phyloP scores from a whole-genome alignment of 228 moss, liverwort and hornwort species.

The Sphagnum magellanicum region DNA sequence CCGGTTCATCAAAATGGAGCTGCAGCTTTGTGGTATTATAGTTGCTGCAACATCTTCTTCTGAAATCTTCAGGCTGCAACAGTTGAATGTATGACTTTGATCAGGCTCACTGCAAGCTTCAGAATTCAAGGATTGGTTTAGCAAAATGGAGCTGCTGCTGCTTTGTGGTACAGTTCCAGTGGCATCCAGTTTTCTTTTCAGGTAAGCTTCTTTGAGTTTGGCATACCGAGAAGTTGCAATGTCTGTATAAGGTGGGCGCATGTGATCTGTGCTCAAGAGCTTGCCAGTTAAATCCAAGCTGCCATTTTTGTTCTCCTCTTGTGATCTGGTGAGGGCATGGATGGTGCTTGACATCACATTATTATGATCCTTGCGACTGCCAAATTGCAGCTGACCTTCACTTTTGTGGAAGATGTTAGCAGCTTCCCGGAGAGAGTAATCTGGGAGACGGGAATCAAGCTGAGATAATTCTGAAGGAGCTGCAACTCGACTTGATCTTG shows the following conservation, averaged over 20 bases:
- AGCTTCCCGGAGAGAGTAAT: slow-evolving; percentile 50
- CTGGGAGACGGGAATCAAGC: slow-evolving; percentile 33
- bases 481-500: slow-evolving; percentile 30
- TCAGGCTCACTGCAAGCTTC: too few relatives aligned
- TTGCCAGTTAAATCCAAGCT: too few relatives aligned
- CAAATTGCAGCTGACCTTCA: slow-evolving; percentile 47
- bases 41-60: too few relatives aligned
- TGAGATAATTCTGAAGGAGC: not conserved
- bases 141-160: too few relatives aligned
- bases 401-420: slow-evolving; percentile 47
- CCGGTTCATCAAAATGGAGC: too few relatives aligned
- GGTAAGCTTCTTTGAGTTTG: slow-evolving; percentile 42
- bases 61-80: too few relatives aligned
- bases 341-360: slow-evolving; percentile 19
- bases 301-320: slow-evolving; percentile 1
- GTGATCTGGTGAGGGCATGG: not conserved
- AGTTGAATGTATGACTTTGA: too few relatives aligned
- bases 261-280: too few relatives aligned
- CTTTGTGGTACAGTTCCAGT: slow-evolving; percentile 4
- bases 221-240: slow-evolving; percentile 31
- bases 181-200: slow-evolving; percentile 15
- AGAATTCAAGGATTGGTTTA: too few relatives aligned
- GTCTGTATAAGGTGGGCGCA: slow-evolving; percentile 16
- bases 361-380: slow-evolving; percentile 39
- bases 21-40: too few relatives aligned